Evolutionary conservation across 371 early-diverging fungal genomes (phyloP).

Genomic region (Lichtheimia hyalospora): DNA sequence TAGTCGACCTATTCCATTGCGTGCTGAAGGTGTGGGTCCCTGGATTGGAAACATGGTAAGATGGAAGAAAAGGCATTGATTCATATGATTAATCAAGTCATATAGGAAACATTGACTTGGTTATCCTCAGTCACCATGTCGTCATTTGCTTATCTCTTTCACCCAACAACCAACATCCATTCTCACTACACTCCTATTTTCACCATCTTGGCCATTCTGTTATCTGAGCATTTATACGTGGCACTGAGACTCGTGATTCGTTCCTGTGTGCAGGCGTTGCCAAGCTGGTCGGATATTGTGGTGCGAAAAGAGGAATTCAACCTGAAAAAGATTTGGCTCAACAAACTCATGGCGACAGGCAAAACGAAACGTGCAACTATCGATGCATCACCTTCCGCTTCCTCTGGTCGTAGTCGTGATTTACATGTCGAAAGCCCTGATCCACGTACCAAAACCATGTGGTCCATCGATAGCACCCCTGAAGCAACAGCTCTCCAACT

Average conservation of each 20-base stretch:
- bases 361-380: not conserved
- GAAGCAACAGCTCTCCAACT: not conserved
- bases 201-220: slow-evolving; percentile 37
- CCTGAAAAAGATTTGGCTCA: slow-evolving; percentile 42
- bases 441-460: not conserved
- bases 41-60: slow-evolving; percentile 76
- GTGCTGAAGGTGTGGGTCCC: slow-evolving; percentile 84
- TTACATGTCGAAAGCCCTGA: not conserved
- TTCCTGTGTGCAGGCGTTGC: slow-evolving; percentile 25
- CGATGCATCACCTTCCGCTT: not conserved
- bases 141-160: slow-evolving; percentile 72
- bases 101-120: slow-evolving; percentile 57
- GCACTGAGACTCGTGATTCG: slow-evolving; percentile 28
- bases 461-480: not conserved
- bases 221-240: slow-evolving; percentile 49
- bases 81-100: not conserved
- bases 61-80: not conserved
- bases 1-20: slow-evolving; percentile 74
- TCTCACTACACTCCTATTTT: slow-evolving; percentile 44
- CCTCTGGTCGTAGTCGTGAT: not conserved
- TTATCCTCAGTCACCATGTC: slow-evolving; percentile 76
- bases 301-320: slow-evolving; percentile 41
- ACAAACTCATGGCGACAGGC: slow-evolving; percentile 16
- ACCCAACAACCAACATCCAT: slow-evolving; percentile 45
- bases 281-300: slow-evolving; percentile 35